A percentile compares a stretch with the other conserved stretches of the same genome.
Evolutionary conservation across 768 basidiomycete genomes (phyloP).

Genomic region (Phylloporus sp.): DNA sequence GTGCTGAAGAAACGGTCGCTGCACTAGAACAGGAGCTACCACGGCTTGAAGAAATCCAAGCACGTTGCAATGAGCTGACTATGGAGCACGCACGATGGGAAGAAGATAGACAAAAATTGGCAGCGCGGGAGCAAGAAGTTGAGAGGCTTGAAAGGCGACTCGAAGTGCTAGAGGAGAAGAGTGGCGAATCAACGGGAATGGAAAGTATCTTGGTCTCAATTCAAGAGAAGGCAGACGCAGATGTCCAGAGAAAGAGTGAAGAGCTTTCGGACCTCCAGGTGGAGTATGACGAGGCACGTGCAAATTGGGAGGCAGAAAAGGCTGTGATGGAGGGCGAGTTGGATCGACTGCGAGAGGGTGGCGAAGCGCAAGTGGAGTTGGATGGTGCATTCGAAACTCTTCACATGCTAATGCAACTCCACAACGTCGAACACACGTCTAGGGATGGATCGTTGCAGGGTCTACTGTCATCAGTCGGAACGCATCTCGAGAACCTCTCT

Average conservation of each 20-base stretch:
- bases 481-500: constrained; percentile 49
- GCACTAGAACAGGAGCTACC: constrained; percentile 53
- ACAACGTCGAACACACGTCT: constrained; percentile 49
- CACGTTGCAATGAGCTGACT: constrained; percentile 42
- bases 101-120: constrained; percentile 39
- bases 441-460: constrained; percentile 47
- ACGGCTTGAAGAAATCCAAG: constrained; percentile 44
- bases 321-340: constrained; percentile 47
- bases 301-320: constrained; percentile 48
- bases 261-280: constrained; percentile 35
- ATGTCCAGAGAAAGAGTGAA: constrained; percentile 40
- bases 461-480: constrained; percentile 43
- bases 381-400: constrained; percentile 46
- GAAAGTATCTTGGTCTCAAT: constrained; percentile 36
- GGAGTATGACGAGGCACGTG: constrained; percentile 43
- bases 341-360: constrained; percentile 38
- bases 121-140: constrained; percentile 33
- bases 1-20: constrained; percentile 58
- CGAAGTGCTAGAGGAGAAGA: constrained; percentile 39
- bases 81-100: constrained; percentile 50
- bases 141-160: constrained; percentile 39
- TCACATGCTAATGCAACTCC: constrained; percentile 47
- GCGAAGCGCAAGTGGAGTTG: constrained; percentile 43
- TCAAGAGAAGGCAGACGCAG: constrained; percentile 30
- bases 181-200: constrained; percentile 39